Conservation (phyloP, 306 rosid species). For the barrel medic (Medicago truncatula) region MtrunA17r5.0-ANR NC_053049.1:49547001-49547500, state of each 20-base stretch:
- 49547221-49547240: conserved; percentile 18
- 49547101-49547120: neutral
- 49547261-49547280: conserved; percentile 9
- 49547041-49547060: neutral
- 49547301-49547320: neutral
- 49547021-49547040: too few relatives aligned
- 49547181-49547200: conserved; percentile 6
- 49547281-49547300: conserved; percentile 13
- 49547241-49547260: conserved; percentile 27
- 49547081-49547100: neutral
- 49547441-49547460: neutral
- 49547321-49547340: neutral
- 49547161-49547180: neutral
- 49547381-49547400: neutral
- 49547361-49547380: neutral
- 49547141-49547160: conserved; percentile 2
- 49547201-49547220: conserved; percentile 17
- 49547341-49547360: neutral
- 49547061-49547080: neutral
- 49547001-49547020: conserved; percentile 29
- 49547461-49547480: conserved; percentile 12
- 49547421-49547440: conserved; percentile 17
- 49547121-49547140: neutral
- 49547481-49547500: neutral
- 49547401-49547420: conserved; percentile 23